Evolutionary conservation across 495 filamentous ascomycete genomes (phyloP).

Genomic region (Neurospora sp.): DNA sequence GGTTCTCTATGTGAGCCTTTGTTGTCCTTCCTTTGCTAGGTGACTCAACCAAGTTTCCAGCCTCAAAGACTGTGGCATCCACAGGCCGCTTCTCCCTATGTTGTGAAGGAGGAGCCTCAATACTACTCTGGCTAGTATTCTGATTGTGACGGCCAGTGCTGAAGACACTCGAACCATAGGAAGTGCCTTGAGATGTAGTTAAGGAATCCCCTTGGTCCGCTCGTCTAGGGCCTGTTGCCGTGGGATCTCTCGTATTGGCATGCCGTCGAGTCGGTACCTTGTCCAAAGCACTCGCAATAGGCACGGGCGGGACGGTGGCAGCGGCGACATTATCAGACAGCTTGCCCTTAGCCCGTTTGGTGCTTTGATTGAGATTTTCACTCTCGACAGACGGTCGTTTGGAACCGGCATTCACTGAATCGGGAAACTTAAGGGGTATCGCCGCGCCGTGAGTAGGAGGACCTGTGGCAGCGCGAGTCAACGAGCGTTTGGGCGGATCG

Average conservation of each 20-base stretch:
- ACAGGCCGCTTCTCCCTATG: background rate
- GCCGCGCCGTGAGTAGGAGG: background rate
- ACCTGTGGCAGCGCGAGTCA: background rate
- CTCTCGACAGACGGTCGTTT: slow-evolving; percentile 10
- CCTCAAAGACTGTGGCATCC: background rate
- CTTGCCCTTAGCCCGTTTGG: slow-evolving; percentile 7
- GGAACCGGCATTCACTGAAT: background rate
- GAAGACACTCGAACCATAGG: slow-evolving; percentile 19
- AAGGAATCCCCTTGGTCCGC: slow-evolving; percentile 4
- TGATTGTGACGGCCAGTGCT: slow-evolving; percentile 7
- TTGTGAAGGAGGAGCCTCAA: slow-evolving; percentile 1
- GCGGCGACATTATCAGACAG: background rate
- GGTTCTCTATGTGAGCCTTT: background rate
- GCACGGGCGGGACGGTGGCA: background rate
- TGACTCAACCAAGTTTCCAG: background rate
- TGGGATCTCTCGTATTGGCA: background rate
- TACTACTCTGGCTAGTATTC: slow-evolving; percentile 19
- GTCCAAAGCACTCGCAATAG: slow-evolving; percentile 8
- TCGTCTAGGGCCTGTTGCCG: background rate
- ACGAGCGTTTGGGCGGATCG: background rate
- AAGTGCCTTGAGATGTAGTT: slow-evolving; percentile 10
- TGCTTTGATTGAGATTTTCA: background rate
- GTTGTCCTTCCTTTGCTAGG: background rate
- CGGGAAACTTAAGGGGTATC: background rate
- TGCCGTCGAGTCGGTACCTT: slow-evolving; percentile 10